Percentiles rank a stretch among this genome's conserved stretches.
These are phyloP conservation scores for Cynanchum wilfordii DNA, from an alignment of 257 asterid genomes.

Conservation along the genomic window DNA sequence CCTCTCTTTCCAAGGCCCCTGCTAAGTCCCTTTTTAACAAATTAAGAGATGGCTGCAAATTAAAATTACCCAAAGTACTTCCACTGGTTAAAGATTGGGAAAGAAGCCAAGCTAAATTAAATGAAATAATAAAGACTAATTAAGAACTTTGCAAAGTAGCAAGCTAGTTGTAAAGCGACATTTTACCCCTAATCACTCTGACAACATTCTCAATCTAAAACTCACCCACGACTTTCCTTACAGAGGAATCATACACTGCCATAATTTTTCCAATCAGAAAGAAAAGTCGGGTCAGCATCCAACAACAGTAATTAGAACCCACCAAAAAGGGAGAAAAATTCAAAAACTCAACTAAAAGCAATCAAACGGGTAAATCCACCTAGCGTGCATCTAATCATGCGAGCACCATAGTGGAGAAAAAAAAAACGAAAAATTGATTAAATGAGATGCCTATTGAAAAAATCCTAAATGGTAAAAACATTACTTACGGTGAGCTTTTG, in stretches of 20 bases:
- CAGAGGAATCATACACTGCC: constrained; percentile 8
- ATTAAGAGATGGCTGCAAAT: not conserved
- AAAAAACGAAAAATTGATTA: not conserved
- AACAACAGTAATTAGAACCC: constrained; percentile 1
- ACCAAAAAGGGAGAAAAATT: not conserved
- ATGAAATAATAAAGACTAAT: not conserved
- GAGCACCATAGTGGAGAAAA: not conserved
- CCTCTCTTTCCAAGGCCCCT: not conserved
- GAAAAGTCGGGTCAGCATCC: not conserved
- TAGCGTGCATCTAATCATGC: not conserved
- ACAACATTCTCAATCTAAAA: not conserved
- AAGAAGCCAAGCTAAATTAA: not conserved
- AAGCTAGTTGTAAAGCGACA: not conserved
- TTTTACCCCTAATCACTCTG: not conserved
- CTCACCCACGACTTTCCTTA: constrained; percentile 4
- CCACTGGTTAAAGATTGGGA: not conserved
- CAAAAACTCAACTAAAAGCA: not conserved
- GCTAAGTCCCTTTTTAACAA: not conserved
- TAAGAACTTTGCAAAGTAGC: constrained; percentile 1
- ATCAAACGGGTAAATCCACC: not conserved
- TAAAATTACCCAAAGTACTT: not conserved
- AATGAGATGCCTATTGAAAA: not conserved
- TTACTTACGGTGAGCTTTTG: constrained; percentile 33
- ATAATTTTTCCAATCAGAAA: not conserved
- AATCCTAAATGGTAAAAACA: not conserved